Evolutionary conservation across 345 rosid species (phyloP).

Genomic region (Lumnitzera racemosa): DNA sequence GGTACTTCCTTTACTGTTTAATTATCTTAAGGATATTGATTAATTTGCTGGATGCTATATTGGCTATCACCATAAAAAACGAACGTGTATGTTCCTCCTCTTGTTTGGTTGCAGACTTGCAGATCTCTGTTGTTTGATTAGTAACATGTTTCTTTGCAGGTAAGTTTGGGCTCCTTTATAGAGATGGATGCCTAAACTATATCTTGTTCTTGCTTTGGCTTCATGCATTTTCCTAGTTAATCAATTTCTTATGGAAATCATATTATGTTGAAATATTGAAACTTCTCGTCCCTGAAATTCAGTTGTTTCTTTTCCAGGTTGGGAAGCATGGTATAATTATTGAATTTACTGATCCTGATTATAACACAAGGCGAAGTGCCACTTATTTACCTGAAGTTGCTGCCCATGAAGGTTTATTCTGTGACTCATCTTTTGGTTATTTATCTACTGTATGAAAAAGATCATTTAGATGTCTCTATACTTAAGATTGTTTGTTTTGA

Average conservation of each 20-base stretch:
- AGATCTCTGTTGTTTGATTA: too few relatives aligned
- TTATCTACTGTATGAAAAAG: neutral
- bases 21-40: slow-evolving; percentile 4
- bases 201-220: too few relatives aligned
- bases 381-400: slow-evolving; percentile 97
- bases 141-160: too few relatives aligned
- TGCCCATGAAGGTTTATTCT: slow-evolving; percentile 79
- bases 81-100: too few relatives aligned
- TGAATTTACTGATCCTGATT: slow-evolving; percentile 75
- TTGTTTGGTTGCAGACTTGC: too few relatives aligned
- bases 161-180: too few relatives aligned
- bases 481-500: neutral
- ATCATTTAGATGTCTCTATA: neutral
- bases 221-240: too few relatives aligned
- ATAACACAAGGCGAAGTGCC: slow-evolving; percentile 62
- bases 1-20: neutral
- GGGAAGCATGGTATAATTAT: slow-evolving; percentile 94
- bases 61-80: too few relatives aligned
- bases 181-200: too few relatives aligned
- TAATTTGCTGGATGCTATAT: neutral
- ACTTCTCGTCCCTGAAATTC: slow-evolving; percentile 1
- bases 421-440: neutral
- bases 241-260: too few relatives aligned
- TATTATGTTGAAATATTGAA: too few relatives aligned
- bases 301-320: slow-evolving; percentile 32